Percentiles rank a stretch among this genome's conserved stretches.
Evolutionary conservation across 805 yeast species (phyloP).

Genomic region (Wickerhamiella musiphila): DNA sequence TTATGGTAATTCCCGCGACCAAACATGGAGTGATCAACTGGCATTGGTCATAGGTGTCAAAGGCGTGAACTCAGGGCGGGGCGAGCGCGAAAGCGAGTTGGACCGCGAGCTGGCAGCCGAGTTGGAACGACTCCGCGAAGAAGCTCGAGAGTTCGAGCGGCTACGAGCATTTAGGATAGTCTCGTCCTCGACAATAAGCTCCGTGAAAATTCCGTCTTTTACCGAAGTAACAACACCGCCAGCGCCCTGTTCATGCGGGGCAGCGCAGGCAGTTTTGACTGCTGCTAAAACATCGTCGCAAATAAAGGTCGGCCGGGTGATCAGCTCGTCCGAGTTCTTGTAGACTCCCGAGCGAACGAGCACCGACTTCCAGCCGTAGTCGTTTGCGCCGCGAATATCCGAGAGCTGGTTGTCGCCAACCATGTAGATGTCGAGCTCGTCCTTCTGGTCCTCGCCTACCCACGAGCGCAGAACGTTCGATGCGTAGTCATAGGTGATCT

Average conservation of each 20-base stretch:
- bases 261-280: conserved; percentile 21
- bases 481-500: conserved; percentile 73
- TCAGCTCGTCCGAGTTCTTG: conserved; percentile 29
- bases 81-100: too few relatives aligned
- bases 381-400: conserved; percentile 79
- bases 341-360: conserved; percentile 82
- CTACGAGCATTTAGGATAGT: too few relatives aligned
- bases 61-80: too few relatives aligned
- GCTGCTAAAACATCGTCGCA: conserved; percentile 37
- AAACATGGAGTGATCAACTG: too few relatives aligned
- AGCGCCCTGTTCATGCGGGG: neutral
- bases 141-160: too few relatives aligned
- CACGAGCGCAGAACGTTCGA: conserved; percentile 58
- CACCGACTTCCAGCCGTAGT: conserved; percentile 76
- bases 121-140: too few relatives aligned
- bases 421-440: conserved; percentile 60
- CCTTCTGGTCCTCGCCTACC: conserved; percentile 1
- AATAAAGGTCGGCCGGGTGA: conserved; percentile 31
- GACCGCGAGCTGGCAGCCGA: too few relatives aligned
- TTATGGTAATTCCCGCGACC: too few relatives aligned
- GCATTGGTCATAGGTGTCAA: too few relatives aligned
- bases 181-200: neutral
- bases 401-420: conserved; percentile 94
- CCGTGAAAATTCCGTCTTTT: neutral
- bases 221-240: neutral